Percentiles rank a stretch among this genome's conserved stretches.
Conservation (phyloP, 202 grass and related monocot genomes). For the Schoenoplectus tabernaemontani region DNA sequence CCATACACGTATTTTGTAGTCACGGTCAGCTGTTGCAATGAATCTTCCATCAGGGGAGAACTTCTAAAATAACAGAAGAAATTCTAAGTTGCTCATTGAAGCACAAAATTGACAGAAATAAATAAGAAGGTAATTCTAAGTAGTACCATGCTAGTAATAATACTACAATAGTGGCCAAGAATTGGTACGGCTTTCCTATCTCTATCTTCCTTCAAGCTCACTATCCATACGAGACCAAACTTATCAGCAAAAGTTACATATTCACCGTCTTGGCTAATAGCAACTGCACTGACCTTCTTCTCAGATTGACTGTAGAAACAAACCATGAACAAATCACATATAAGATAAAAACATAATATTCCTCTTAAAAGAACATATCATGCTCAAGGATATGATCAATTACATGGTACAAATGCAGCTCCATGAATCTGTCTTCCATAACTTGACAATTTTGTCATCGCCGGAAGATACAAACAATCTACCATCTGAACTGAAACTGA, state of each 20-base stretch:
- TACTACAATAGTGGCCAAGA: conserved; percentile 93
- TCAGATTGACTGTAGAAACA: conserved; percentile 54
- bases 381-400: conserved; percentile 7
- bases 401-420: conserved; percentile 58
- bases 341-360: neutral
- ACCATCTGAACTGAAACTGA: conserved; percentile 46
- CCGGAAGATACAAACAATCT: conserved; percentile 56
- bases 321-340: neutral
- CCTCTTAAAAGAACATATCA: neutral
- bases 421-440: conserved; percentile 73
- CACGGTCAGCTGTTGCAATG: conserved; percentile 83
- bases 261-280: conserved; percentile 41
- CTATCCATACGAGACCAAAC: conserved; percentile 78
- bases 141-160: conserved; percentile 82
- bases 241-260: conserved; percentile 84
- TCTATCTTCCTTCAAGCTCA: conserved; percentile 29
- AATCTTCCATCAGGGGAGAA: conserved; percentile 77
- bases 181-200: conserved; percentile 52
- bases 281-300: conserved; percentile 77
- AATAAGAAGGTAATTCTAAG: neutral
- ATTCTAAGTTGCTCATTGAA: neutral
- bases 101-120: neutral
- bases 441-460: conserved; percentile 83
- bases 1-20: conserved; percentile 89
- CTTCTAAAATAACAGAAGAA: conserved; percentile 35